A percentile compares a stretch with the other conserved stretches of the same genome.
Conservation (phyloP, 2,329 filamentous ascomycete species). For the Colletotrichum lini region DNA sequence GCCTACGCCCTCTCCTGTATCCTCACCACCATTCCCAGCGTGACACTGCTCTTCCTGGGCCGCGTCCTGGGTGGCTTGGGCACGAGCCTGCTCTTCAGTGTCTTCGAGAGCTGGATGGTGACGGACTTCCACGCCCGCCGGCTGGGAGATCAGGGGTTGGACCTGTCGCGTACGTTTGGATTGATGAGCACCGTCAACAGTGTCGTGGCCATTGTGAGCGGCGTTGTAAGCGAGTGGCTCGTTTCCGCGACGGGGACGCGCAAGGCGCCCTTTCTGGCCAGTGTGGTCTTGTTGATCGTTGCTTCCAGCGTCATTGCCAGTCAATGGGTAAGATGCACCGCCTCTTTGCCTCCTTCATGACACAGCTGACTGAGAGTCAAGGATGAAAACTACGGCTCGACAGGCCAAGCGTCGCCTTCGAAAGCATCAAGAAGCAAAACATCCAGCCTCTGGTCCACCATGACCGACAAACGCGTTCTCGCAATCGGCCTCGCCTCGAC, state of each 20-base stretch:
- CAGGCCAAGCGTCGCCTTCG: slow-evolving; percentile 38
- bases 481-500: slow-evolving; percentile 66
- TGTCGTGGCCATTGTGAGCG: slow-evolving; percentile 67
- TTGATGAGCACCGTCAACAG: slow-evolving; percentile 67
- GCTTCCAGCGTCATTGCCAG: slow-evolving; percentile 61
- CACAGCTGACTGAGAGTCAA: slow-evolving; percentile 43
- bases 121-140: slow-evolving; percentile 64
- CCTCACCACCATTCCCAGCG: slow-evolving; percentile 48
- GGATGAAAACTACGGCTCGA: slow-evolving; percentile 65
- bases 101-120: slow-evolving; percentile 75
- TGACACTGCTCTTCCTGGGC: slow-evolving; percentile 64
- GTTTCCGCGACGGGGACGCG: slow-evolving; percentile 63
- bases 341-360: not conserved
- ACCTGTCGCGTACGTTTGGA: slow-evolving; percentile 66
- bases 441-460: slow-evolving; percentile 44
- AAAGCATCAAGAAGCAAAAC: slow-evolving; percentile 32
- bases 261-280: slow-evolving; percentile 63
- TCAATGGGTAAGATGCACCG: slow-evolving; percentile 58
- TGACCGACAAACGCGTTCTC: slow-evolving; percentile 62
- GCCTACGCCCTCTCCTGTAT: slow-evolving; percentile 68
- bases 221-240: slow-evolving; percentile 66
- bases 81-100: slow-evolving; percentile 70
- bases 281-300: slow-evolving; percentile 54
- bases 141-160: slow-evolving; percentile 56
- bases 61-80: slow-evolving; percentile 68